Evolutionary conservation across 345 rosid genomes (phyloP).

Genomic region (Brassica napus): DNA sequence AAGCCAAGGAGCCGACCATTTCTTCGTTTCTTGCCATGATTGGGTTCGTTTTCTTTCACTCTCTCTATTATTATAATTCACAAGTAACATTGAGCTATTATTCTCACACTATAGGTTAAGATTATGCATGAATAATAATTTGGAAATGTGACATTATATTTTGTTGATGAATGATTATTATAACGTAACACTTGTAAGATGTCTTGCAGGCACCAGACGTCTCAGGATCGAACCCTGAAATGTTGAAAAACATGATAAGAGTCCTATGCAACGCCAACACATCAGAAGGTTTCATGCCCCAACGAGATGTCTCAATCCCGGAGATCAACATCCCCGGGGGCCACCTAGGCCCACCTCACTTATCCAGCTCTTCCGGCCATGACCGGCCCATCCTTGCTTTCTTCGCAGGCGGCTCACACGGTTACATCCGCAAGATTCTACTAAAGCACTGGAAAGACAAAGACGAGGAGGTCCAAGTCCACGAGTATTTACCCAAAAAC

Average conservation of each 20-base stretch:
- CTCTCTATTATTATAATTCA: not conserved
- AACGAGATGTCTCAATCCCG: constrained; percentile 49
- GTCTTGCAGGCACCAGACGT: constrained; percentile 49
- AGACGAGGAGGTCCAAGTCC: constrained; percentile 50
- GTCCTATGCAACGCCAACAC: constrained; percentile 58
- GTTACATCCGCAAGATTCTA: constrained; percentile 40
- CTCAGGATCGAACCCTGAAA: constrained; percentile 31
- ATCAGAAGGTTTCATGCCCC: constrained; percentile 52
- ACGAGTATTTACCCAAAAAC: constrained; percentile 41
- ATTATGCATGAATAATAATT: not conserved
- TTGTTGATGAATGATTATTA: not conserved
- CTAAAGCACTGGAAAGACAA: constrained; percentile 48
- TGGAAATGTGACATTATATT: not conserved
- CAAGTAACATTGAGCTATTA: not conserved
- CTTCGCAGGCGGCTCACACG: constrained; percentile 55
- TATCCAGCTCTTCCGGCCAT: constrained; percentile 20
- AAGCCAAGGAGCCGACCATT: constrained; percentile 56
- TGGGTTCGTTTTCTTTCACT: constrained; percentile 43
- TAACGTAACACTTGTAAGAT: not conserved
- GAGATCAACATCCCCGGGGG: constrained; percentile 40
- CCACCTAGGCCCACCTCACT: constrained; percentile 26
- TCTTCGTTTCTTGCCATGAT: constrained; percentile 61
- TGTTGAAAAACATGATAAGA: constrained; percentile 42
- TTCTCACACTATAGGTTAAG: not conserved
- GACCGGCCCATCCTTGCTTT: constrained; percentile 49